phyloP scores from a whole-genome alignment of 768 basidiomycete species.

The Suillus bovinus region DNA sequence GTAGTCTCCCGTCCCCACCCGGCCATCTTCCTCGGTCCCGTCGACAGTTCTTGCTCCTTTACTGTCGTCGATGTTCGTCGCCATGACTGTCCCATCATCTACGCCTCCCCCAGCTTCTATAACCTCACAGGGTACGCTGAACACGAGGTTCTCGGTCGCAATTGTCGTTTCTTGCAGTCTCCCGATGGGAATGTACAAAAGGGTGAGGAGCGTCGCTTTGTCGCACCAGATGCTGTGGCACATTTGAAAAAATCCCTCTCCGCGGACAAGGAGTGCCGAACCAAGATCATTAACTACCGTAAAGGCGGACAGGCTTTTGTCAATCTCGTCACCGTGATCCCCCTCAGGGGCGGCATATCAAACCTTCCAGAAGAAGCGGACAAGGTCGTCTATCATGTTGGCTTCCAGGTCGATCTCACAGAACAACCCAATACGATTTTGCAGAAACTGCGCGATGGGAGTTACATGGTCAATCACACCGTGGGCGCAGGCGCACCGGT shows the following conservation, averaged over 20 bases:
- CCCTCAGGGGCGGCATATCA: slow-evolving; percentile 64
- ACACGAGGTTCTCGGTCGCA: slow-evolving; percentile 79
- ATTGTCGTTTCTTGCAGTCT: slow-evolving; percentile 89
- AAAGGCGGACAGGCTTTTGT: slow-evolving; percentile 85
- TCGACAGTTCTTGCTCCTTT: slow-evolving; percentile 92
- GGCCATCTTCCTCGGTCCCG: slow-evolving; percentile 78
- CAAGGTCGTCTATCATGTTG: slow-evolving; percentile 84
- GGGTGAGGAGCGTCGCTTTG: slow-evolving; percentile 57
- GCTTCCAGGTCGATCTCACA: slow-evolving; percentile 93
- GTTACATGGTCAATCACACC: slow-evolving; percentile 67
- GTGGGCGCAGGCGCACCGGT: slow-evolving; percentile 9
- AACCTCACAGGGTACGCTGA: slow-evolving; percentile 74
- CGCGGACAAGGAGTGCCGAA: slow-evolving; percentile 87
- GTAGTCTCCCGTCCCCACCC: slow-evolving; percentile 77
- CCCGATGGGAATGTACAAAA: slow-evolving; percentile 59
- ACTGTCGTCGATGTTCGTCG: slow-evolving; percentile 83
- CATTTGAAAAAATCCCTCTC: slow-evolving; percentile 64
- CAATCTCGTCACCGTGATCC: slow-evolving; percentile 91
- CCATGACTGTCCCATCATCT: slow-evolving; percentile 85
- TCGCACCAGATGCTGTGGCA: slow-evolving; percentile 65
- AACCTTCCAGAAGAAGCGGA: slow-evolving; percentile 53
- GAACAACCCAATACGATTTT: slow-evolving; percentile 85
- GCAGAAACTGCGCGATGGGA: slow-evolving; percentile 75
- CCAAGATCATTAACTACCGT: slow-evolving; percentile 82
- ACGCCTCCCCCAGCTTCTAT: slow-evolving; percentile 85